phyloP scores from a whole-genome alignment of 257 asterid genomes.

The Ehretia macrophylla region DNA sequence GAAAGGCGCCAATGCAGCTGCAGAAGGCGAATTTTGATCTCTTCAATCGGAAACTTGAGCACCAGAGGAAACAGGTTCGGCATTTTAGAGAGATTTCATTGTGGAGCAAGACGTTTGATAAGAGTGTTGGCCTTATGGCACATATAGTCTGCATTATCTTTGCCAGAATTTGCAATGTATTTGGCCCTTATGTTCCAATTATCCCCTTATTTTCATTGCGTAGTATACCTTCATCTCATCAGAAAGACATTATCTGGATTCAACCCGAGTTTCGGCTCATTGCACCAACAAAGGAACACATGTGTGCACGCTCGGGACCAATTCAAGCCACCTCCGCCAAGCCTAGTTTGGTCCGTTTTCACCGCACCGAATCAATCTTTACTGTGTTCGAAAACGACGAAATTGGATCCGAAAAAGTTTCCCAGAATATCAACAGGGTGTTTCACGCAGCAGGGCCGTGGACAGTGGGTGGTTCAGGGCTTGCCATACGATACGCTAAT shows the following conservation, averaged over 20 bases:
- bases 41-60: constrained; percentile 40
- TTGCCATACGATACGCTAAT: constrained; percentile 65
- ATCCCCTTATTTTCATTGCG: constrained; percentile 15
- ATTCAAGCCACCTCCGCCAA: constrained; percentile 24
- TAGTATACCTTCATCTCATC: constrained; percentile 12
- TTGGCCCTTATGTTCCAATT: constrained; percentile 30
- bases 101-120: constrained; percentile 64
- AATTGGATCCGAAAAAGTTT: not conserved
- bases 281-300: constrained; percentile 27
- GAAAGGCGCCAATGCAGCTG: constrained; percentile 15
- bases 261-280: constrained; percentile 11
- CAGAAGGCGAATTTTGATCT: constrained; percentile 29
- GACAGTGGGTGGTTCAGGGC: constrained; percentile 78
- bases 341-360: constrained; percentile 49
- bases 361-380: constrained; percentile 40
- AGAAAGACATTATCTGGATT: constrained; percentile 9
- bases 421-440: constrained; percentile 27
- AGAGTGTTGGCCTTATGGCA: constrained; percentile 53
- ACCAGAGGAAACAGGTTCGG: constrained; percentile 54
- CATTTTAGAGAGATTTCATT: constrained; percentile 48
- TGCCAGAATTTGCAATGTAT: constrained; percentile 46
- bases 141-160: constrained; percentile 41
- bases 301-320: constrained; percentile 48
- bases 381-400: constrained; percentile 22
- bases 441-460: constrained; percentile 63